A percentile compares a stretch with the other conserved stretches of the same genome.
Conservation (phyloP, 768 basidiomycete genomes). For the Russula emetica region DNA sequence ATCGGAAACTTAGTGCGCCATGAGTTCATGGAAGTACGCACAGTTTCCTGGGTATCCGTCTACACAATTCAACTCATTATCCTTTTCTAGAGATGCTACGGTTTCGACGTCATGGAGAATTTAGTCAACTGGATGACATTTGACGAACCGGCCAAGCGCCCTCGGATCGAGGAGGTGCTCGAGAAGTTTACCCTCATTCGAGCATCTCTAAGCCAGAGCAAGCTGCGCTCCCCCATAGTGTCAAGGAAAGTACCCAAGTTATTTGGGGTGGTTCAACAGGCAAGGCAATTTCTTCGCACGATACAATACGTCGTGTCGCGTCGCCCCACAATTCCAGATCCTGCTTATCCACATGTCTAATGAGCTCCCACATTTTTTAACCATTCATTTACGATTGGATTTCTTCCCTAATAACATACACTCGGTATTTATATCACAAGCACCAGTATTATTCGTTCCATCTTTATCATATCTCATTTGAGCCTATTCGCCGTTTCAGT, state of each 20-base stretch:
- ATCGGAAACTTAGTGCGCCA: constrained; percentile 35
- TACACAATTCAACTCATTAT: neutral
- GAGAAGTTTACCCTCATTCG: constrained; percentile 2
- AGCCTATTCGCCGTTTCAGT: no score
- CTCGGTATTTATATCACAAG: no score
- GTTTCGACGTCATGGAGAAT: constrained; percentile 31
- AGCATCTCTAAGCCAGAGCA: constrained; percentile 1
- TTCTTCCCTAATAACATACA: neutral
- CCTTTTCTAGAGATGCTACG: constrained; percentile 26
- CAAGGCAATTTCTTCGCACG: constrained; percentile 9
- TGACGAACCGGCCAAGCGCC: constrained; percentile 31
- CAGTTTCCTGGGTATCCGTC: neutral
- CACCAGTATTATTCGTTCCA: no score
- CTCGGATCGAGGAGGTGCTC: constrained; percentile 27
- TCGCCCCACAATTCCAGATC: neutral
- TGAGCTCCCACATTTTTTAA: neutral
- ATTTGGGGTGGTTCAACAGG: neutral
- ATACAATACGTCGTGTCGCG: neutral
- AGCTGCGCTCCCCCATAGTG: constrained; percentile 13
- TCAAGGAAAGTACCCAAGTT: constrained; percentile 3
- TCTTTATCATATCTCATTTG: no score
- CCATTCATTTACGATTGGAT: no score
- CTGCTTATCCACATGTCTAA: neutral
- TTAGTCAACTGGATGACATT: constrained; percentile 32
- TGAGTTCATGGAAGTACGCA: constrained; percentile 33